phyloP scores from a whole-genome alignment of 108 stramenopile genomes.

The Cyclotella cryptica region DNA sequence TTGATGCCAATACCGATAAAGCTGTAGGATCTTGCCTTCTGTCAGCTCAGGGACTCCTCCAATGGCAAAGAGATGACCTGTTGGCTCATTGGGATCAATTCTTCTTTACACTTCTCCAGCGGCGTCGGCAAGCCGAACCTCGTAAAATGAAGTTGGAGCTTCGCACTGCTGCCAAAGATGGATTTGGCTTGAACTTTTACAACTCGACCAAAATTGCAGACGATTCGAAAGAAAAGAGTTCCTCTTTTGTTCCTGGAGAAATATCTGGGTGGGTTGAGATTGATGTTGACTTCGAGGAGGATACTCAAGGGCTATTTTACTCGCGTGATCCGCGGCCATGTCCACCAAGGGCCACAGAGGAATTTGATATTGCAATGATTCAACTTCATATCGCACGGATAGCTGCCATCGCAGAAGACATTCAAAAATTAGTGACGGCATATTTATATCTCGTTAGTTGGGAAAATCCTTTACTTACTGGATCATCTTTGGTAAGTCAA shows the following conservation, averaged over 20 bases:
- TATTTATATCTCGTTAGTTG: slow-evolving; percentile 77
- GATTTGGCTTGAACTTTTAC: slow-evolving; percentile 71
- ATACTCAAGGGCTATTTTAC: slow-evolving; percentile 58
- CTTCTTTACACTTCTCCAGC: slow-evolving; percentile 39
- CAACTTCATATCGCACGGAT: slow-evolving; percentile 80
- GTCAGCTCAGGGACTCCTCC: slow-evolving; percentile 76
- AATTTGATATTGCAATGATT: slow-evolving; percentile 70
- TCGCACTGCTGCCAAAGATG: slow-evolving; percentile 68
- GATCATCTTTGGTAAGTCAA: slow-evolving; percentile 50
- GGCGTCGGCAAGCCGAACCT: slow-evolving; percentile 54
- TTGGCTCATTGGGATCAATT: slow-evolving; percentile 44
- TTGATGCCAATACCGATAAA: slow-evolving; percentile 78
- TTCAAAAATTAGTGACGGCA: slow-evolving; percentile 53
- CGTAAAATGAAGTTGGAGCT: slow-evolving; percentile 63
- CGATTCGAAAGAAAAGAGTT: slow-evolving; percentile 30
- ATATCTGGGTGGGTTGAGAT: slow-evolving; percentile 84
- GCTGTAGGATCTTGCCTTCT: slow-evolving; percentile 70
- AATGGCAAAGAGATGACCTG: slow-evolving; percentile 72
- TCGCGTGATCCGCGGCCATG: slow-evolving; percentile 56
- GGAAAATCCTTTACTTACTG: slow-evolving; percentile 72
- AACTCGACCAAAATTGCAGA: slow-evolving; percentile 46
- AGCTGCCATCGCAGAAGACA: slow-evolving; percentile 59
- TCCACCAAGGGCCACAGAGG: slow-evolving; percentile 63
- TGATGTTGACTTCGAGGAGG: slow-evolving; percentile 69
- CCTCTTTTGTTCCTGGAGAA: slow-evolving; percentile 46